These are phyloP conservation scores for Nakazawaea wyomingensis DNA, from an alignment of 805 yeast genomes.

Conservation along the genomic window DNA sequence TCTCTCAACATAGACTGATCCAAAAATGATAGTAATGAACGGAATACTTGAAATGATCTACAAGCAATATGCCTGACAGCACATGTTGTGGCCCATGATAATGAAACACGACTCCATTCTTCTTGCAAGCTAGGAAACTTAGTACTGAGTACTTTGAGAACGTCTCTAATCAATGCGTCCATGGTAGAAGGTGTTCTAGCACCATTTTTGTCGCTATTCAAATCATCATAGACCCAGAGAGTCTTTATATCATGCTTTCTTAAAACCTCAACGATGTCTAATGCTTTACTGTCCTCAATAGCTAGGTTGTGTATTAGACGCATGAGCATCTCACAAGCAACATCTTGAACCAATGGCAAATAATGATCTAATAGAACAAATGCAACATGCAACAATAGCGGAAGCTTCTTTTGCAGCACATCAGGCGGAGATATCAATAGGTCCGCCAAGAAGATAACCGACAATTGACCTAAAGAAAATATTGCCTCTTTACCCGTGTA, in stretches of 20 bases:
- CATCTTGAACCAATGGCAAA: conserved; percentile 74
- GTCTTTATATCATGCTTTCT: conserved; percentile 46
- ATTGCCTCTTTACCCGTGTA: conserved; percentile 62
- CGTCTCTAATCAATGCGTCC: conserved; percentile 66
- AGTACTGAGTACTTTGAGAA: conserved; percentile 50
- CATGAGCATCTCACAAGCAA: conserved; percentile 70
- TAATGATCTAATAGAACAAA: conserved; percentile 87
- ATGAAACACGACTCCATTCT: conserved; percentile 80
- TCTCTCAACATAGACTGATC: conserved; percentile 89
- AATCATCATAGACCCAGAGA: conserved; percentile 85
- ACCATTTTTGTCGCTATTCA: conserved; percentile 69
- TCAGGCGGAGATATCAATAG: conserved; percentile 65
- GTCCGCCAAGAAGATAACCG: conserved; percentile 81
- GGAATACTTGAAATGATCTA: conserved; percentile 87
- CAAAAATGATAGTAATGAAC: conserved; percentile 74
- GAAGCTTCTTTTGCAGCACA: conserved; percentile 51
- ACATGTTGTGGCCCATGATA: conserved; percentile 95
- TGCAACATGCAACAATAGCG: conserved; percentile 72
- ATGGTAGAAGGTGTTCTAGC: conserved; percentile 82
- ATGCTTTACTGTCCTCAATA: conserved; percentile 48
- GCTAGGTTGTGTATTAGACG: conserved; percentile 65
- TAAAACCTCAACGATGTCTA: conserved; percentile 51
- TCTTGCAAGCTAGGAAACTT: conserved; percentile 52
- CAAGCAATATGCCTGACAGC: conserved; percentile 97
- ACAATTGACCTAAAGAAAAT: conserved; percentile 82